phyloP scores from a whole-genome alignment of 306 rosid species.

The Vigna unguiculata region DNA sequence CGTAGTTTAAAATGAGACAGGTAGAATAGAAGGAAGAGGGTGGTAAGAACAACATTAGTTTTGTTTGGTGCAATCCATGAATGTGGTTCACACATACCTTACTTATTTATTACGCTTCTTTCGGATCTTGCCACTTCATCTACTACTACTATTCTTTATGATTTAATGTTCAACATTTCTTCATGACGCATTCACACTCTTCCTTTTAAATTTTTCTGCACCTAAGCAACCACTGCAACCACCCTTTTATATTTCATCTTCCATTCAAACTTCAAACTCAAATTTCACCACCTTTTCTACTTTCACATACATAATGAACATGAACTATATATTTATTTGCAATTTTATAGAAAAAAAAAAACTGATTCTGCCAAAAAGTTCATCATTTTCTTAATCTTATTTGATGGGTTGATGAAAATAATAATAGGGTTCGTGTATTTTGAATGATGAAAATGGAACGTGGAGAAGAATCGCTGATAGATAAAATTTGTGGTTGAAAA shows the following conservation, averaged over 20 bases:
- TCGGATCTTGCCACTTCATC: neutral
- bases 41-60: no score
- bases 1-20: no score
- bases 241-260: neutral
- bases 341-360: neutral
- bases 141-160: neutral
- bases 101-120: neutral
- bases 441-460: conserved; percentile 19
- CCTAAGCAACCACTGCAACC: neutral
- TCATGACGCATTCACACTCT: no score
- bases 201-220: no score
- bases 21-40: no score
- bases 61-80: neutral
- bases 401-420: no score
- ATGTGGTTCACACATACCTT: neutral
- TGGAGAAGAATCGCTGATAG: neutral
- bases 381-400: no score
- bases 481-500: conserved; percentile 44
- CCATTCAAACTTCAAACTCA: neutral
- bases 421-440: no score
- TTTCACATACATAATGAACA: neutral
- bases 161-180: no score
- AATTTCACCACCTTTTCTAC: neutral
- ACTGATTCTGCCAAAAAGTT: no score
- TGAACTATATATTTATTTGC: neutral